Evolutionary conservation across 2,329 filamentous ascomycete species (phyloP).

Genomic region (Cladophialophora exuberans): DNA sequence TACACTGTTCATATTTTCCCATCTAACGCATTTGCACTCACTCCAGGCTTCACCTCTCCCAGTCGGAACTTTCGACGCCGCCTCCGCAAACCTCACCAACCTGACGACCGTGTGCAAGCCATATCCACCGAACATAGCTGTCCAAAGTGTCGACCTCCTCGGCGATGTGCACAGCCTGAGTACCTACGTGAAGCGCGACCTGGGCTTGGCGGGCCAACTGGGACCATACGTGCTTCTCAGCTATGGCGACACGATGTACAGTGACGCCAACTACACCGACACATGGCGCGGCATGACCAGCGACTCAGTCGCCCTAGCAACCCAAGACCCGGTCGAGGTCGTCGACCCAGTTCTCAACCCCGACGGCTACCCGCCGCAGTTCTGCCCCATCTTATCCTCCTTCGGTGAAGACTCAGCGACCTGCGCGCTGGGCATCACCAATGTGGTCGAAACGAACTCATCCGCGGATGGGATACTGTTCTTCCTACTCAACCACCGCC

Average conservation of each 20-base stretch:
- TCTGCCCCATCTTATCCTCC: conserved; percentile 26
- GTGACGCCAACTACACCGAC: conserved; percentile 30
- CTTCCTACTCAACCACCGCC: conserved; percentile 35
- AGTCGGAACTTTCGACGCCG: not conserved
- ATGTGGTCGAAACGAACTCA: conserved; percentile 31
- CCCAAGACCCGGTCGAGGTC: conserved; percentile 31
- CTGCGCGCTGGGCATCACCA: conserved; percentile 33
- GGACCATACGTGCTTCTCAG: conserved; percentile 31
- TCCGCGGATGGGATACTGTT: conserved; percentile 30
- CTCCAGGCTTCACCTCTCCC: conserved; percentile 17
- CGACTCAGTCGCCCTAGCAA: conserved; percentile 33
- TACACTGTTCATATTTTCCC: conserved; percentile 9
- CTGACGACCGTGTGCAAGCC: conserved; percentile 1
- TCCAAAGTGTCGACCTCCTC: conserved; percentile 27
- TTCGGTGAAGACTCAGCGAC: conserved; percentile 29
- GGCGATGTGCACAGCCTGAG: conserved; percentile 33
- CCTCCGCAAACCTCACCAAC: not conserved
- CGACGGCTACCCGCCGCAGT: conserved; percentile 32
- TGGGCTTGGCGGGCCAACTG: conserved; percentile 33
- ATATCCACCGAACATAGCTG: conserved; percentile 20
- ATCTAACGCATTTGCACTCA: conserved; percentile 13
- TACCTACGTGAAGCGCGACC: conserved; percentile 34
- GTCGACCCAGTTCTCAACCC: conserved; percentile 29
- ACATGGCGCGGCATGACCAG: conserved; percentile 34
- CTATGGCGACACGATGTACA: conserved; percentile 35